Percentiles rank a stretch among this genome's conserved stretches.
phyloP scores from a whole-genome alignment of 2,329 filamentous ascomycete genomes.

The Sphaceloma murrayae region DNA sequence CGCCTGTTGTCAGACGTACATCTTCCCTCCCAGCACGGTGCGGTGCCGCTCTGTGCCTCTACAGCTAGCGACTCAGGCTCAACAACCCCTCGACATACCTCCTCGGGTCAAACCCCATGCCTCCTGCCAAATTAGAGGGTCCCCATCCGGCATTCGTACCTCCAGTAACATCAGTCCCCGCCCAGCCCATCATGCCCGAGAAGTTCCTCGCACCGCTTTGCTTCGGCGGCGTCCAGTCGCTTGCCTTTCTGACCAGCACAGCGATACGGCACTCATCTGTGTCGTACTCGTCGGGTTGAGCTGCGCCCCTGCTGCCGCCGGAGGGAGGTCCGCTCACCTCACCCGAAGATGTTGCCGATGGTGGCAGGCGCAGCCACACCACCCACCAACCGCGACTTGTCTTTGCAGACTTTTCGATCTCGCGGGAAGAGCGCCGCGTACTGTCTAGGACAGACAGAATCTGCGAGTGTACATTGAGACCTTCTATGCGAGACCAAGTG shows the following conservation, averaged over 20 bases:
- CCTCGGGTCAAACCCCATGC: constrained; percentile 67
- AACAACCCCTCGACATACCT: constrained; percentile 29
- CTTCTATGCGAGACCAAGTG: constrained; percentile 48
- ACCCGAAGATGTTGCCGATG: too few species aligned
- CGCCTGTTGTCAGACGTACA: too few species aligned
- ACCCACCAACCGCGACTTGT: constrained; percentile 59
- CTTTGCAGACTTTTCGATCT: constrained; percentile 53
- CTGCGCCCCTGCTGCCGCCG: too few species aligned
- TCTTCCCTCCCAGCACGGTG: too few species aligned
- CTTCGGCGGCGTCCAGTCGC: constrained; percentile 26
- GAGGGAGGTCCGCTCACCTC: too few species aligned
- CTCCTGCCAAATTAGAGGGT: constrained; percentile 54
- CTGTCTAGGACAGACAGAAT: constrained; percentile 48
- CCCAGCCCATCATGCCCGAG: constrained; percentile 27
- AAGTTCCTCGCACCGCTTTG: constrained; percentile 21
- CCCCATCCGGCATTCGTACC: constrained; percentile 43
- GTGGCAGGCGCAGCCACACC: constrained; percentile 50
- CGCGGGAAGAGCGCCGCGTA: constrained; percentile 38
- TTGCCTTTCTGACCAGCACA: constrained; percentile 34
- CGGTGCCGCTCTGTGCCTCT: too few species aligned
- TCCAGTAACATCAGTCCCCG: constrained; percentile 27
- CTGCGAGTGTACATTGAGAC: constrained; percentile 52
- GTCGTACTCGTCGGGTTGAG: constrained; percentile 11
- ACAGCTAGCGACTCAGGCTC: constrained; percentile 17
- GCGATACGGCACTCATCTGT: constrained; percentile 31